These are phyloP conservation scores for Chiua virens DNA, from an alignment of 768 basidiomycete genomes.

Conservation along the genomic window DNA sequence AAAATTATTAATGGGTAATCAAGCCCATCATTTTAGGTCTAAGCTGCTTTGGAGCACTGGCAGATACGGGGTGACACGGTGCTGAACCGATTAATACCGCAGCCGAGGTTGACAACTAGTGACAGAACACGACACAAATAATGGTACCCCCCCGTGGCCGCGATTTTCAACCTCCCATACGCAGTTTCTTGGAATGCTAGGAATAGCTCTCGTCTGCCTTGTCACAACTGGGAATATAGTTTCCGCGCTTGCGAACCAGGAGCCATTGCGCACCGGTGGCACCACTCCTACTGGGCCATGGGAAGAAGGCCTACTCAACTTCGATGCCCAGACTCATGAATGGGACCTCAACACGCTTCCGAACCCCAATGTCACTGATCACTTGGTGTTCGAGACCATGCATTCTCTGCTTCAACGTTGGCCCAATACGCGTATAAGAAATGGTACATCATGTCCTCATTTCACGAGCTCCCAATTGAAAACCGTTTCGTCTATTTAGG, in stretches of 20 bases:
- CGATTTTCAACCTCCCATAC: too few relatives aligned
- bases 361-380: conserved; percentile 25
- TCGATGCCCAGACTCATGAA: not conserved
- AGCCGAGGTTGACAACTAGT: too few relatives aligned
- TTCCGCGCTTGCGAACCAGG: not conserved
- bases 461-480: conserved; percentile 10
- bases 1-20: too few relatives aligned
- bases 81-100: too few relatives aligned
- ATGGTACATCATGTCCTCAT: conserved; percentile 32
- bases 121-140: too few relatives aligned
- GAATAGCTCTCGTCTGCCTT: not conserved
- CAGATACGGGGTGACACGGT: too few relatives aligned
- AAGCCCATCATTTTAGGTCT: too few relatives aligned
- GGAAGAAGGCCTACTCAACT: too few relatives aligned
- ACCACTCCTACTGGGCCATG: not conserved
- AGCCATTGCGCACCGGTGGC: not conserved
- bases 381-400: conserved; percentile 26
- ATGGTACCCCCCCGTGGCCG: too few relatives aligned
- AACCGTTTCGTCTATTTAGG: too few relatives aligned
- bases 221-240: not conserved
- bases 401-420: conserved; percentile 39
- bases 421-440: conserved; percentile 48
- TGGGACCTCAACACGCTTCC: conserved; percentile 28
- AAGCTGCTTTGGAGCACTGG: too few relatives aligned
- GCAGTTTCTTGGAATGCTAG: not conserved